Evolutionary conservation across 805 yeast species (phyloP).

Genomic region (Pichia exigua): DNA sequence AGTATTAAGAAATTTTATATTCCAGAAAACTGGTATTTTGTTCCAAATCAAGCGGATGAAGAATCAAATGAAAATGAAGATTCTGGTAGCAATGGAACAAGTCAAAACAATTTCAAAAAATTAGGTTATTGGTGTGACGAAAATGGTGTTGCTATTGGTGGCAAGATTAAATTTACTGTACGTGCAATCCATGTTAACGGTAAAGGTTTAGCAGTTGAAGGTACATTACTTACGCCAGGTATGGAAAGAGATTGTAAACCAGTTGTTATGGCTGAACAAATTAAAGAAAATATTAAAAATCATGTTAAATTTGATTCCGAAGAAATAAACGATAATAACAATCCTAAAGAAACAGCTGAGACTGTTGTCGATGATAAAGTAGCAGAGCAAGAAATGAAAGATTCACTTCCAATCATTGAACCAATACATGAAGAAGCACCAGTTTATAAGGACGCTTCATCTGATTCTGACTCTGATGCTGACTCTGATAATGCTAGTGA

Average conservation of each 20-base stretch:
- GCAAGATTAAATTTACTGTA: conserved; percentile 70
- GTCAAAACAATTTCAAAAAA: conserved; percentile 28
- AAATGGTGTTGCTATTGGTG: conserved; percentile 67
- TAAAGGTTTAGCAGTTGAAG: conserved; percentile 77
- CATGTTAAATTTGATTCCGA: conserved; percentile 37
- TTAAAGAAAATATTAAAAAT: conserved; percentile 10
- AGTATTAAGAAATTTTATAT: conserved; percentile 78
- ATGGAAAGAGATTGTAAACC: conserved; percentile 48
- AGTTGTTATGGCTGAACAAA: conserved; percentile 26
- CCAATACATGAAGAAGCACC: conserved; percentile 19
- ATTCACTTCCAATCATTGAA: conserved; percentile 2
- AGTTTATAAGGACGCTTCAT: conserved; percentile 11
- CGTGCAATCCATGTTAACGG: conserved; percentile 71
- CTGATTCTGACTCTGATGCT: conserved; percentile 8
- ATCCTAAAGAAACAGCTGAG: background rate
- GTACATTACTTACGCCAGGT: conserved; percentile 65
- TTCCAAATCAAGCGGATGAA: conserved; percentile 71
- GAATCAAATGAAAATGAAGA: conserved; percentile 9
- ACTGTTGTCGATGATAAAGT: background rate
- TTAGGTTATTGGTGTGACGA: conserved; percentile 87
- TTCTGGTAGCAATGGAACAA: background rate
- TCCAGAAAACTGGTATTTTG: conserved; percentile 81
- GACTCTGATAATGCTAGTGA: background rate
- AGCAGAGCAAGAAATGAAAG: conserved; percentile 4
- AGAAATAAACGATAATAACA: background rate